These are phyloP conservation scores for Cryptococcus hybrid DNA, from an alignment of 1,284 basidiomycete genomes.

Conservation along the genomic window DNA sequence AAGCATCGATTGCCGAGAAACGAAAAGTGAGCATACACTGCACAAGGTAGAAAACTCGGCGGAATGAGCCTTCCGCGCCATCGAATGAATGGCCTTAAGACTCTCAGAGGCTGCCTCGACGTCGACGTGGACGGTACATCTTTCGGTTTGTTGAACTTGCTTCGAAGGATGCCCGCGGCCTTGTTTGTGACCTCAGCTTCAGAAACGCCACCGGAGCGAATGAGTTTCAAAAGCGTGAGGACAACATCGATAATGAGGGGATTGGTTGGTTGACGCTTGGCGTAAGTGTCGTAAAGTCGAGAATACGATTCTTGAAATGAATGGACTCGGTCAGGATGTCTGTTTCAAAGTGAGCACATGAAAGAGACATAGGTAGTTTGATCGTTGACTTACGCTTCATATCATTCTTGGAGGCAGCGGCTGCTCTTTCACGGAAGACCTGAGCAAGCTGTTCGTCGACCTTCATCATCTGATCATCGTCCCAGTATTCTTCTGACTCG, in stretches of 20 bases:
- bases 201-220: slow-evolving; percentile 63
- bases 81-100: slow-evolving; percentile 67
- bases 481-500: slow-evolving; percentile 72
- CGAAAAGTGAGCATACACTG: slow-evolving; percentile 69
- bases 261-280: slow-evolving; percentile 70
- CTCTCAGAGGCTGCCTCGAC: slow-evolving; percentile 53
- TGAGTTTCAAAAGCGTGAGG: slow-evolving; percentile 71
- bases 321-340: slow-evolving; percentile 63
- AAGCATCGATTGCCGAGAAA: slow-evolving; percentile 60
- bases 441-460: slow-evolving; percentile 90
- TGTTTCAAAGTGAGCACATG: slow-evolving; percentile 5
- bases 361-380: no score
- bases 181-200: slow-evolving; percentile 85
- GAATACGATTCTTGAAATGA: slow-evolving; percentile 90
- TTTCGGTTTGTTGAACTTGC: slow-evolving; percentile 71
- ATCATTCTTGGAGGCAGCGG: slow-evolving; percentile 54
- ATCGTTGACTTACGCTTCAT: slow-evolving; percentile 33
- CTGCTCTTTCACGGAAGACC: slow-evolving; percentile 69
- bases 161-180: slow-evolving; percentile 71
- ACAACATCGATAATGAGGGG: slow-evolving; percentile 67
- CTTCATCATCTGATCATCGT: slow-evolving; percentile 97
- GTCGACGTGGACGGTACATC: slow-evolving; percentile 62
- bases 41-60: slow-evolving; percentile 67
- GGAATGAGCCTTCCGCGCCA: slow-evolving; percentile 64
- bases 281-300: slow-evolving; percentile 87